Evolutionary conservation across 2,329 filamentous ascomycete species (phyloP).

Genomic region (Pestalotiopsis sp.): DNA sequence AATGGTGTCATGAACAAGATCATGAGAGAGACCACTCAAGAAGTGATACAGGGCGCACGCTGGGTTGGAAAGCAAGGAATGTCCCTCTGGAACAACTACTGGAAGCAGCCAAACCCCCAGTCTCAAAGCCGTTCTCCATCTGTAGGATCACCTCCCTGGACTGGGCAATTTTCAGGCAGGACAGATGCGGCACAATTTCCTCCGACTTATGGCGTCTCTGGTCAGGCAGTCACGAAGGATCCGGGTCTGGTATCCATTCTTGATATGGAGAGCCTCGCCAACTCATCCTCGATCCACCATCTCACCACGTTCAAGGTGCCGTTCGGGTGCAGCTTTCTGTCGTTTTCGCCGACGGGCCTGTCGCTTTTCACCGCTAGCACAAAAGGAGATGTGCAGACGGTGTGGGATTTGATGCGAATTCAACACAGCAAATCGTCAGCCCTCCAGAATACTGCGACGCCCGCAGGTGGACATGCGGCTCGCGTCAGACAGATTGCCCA

Average conservation of each 20-base stretch:
- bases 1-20: constrained; percentile 76
- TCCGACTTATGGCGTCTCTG: constrained; percentile 70
- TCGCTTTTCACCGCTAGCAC: constrained; percentile 78
- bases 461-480: constrained; percentile 50
- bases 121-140: constrained; percentile 47
- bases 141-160: constrained; percentile 49
- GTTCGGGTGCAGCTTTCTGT: constrained; percentile 79
- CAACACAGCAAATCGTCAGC: constrained; percentile 65
- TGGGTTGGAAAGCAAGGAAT: constrained; percentile 79
- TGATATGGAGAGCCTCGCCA: constrained; percentile 65
- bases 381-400: constrained; percentile 80
- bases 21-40: constrained; percentile 78
- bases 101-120: constrained; percentile 60
- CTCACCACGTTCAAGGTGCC: constrained; percentile 72
- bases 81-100: constrained; percentile 81
- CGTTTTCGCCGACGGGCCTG: constrained; percentile 74
- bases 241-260: constrained; percentile 75
- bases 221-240: constrained; percentile 63
- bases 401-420: constrained; percentile 77
- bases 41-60: constrained; percentile 72
- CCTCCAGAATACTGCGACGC: constrained; percentile 52
- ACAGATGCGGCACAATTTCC: constrained; percentile 64
- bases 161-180: constrained; percentile 44
- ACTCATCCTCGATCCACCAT: constrained; percentile 58
- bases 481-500: constrained; percentile 83